Base-by-base conservation (phyloP, 2,329 filamentous ascomycete genomes). In the Didymellaceae sp. region DNA sequence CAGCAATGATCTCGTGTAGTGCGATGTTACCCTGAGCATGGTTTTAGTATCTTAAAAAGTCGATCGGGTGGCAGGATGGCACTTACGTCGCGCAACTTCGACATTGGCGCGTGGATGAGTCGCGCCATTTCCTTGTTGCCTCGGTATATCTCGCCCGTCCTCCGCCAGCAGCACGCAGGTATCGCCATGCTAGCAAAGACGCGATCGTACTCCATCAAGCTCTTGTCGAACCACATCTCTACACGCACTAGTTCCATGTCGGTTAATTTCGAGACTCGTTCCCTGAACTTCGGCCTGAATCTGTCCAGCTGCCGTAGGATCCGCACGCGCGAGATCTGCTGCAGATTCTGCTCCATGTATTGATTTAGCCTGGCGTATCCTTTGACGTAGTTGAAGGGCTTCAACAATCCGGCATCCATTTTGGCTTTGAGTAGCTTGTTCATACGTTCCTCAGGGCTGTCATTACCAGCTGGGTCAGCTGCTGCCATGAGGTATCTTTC, bases 111-210 rank as follows among this genome's bases (percentile, higher is more conserved):
- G 63, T 92, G 87, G 57, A 99, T 93, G 49, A 99, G 80, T 74
- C 97, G 91, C 6, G 94, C 94, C 93, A 99, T 99, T 75, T 99
- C 94, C 69, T 96, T 96, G 72, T 99, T 99, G 0, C 93, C 94
- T 58, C 94, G 82, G 71, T 96, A 97, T 38, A 99, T 97, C 77
- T 99, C 94, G 8, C 94, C 94, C 0, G 94, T 99, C 66, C 94
- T 83, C 65, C 94, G 83, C 94, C 94, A 99, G 72, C 93, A 96
- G 74, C 94, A 99, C 11, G 94, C 94, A 0, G 94, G 94, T 55
- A 99, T 93, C 2, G 94, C 94, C 94, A 99, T 99, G 72, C 91
- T 96, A 2, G 94, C 94, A 77, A 99, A 99, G 1, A 99, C 92
- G 24, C 94, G 90, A 68, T 99, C 94, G 66, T 97, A 97, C 70